Evolutionary conservation across 73 alveolate species (phyloP).

Genomic region (Paramecium octaurelia): DNA sequence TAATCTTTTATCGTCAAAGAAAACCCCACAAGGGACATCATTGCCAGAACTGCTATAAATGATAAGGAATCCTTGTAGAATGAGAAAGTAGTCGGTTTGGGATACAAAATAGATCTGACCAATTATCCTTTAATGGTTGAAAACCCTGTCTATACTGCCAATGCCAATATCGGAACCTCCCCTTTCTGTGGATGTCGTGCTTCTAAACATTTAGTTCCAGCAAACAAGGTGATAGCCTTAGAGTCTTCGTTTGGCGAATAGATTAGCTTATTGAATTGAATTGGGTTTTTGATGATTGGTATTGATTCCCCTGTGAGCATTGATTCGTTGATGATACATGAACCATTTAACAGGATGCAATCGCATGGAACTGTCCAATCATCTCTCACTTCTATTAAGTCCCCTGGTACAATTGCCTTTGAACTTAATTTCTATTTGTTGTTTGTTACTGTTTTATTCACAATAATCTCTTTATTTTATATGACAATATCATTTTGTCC

Average conservation of each 20-base stretch:
- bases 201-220: constrained; percentile 94
- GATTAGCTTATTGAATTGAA: constrained; percentile 68
- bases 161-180: constrained; percentile 72
- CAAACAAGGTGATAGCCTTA: constrained; percentile 77
- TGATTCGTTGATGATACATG: constrained; percentile 85
- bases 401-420: constrained; percentile 95
- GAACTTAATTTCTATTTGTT: constrained; percentile 57
- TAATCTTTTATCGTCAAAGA: constrained; percentile 76
- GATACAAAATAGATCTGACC: constrained; percentile 79
- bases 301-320: constrained; percentile 97
- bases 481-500: constrained; percentile 1
- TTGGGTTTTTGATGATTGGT: constrained; percentile 81
- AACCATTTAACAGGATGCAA: constrained; percentile 84
- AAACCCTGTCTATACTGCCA: constrained; percentile 89
- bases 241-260: constrained; percentile 70
- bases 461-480: neutral
- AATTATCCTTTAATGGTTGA: constrained; percentile 90
- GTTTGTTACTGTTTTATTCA: neutral
- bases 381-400: constrained; percentile 83
- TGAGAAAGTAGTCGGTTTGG: constrained; percentile 84
- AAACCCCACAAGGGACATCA: constrained; percentile 86
- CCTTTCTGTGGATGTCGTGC: constrained; percentile 70
- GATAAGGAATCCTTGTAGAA: constrained; percentile 85
- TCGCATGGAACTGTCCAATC: constrained; percentile 90
- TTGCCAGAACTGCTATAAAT: constrained; percentile 85